Percentiles rank a stretch among this genome's conserved stretches.
These are phyloP conservation scores for Achaetomiella virescens DNA, from an alignment of 495 filamentous ascomycete genomes.

Conservation along the genomic window DNA sequence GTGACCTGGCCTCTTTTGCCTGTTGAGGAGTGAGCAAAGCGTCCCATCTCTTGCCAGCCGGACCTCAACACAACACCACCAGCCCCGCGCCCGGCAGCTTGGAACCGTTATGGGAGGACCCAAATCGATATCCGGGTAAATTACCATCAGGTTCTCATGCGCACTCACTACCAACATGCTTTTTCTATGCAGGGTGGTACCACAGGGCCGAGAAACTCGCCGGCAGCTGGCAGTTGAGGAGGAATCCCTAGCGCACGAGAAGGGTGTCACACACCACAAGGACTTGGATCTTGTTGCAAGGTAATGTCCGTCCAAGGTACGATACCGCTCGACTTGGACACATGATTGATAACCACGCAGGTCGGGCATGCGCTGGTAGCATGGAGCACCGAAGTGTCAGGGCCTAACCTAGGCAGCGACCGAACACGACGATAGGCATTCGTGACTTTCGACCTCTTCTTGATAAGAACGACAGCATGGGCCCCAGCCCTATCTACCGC, in stretches of 20 bases:
- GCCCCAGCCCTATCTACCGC: no score
- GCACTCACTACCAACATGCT: constrained; percentile 4
- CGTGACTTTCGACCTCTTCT: no score
- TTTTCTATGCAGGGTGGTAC: background rate
- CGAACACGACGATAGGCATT: no score
- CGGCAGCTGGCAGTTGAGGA: background rate
- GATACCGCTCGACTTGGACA: background rate
- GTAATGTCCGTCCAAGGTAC: background rate
- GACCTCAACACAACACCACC: no score
- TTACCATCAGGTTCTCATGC: constrained; percentile 1
- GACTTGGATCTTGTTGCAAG: background rate
- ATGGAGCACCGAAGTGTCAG: no score
- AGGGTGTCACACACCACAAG: background rate
- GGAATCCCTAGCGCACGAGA: background rate
- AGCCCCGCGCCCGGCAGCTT: no score
- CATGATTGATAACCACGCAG: background rate
- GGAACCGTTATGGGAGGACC: background rate
- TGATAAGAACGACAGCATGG: no score
- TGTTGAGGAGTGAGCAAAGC: no score
- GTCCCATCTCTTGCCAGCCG: no score
- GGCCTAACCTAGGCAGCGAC: no score
- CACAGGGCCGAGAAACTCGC: constrained; percentile 3
- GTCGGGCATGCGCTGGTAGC: background rate
- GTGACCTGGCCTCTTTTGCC: no score
- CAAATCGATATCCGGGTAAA: constrained; percentile 9